Evolutionary conservation across 2,329 filamentous ascomycete genomes (phyloP), one percentile per base, ranked within the genome.

Genomic region (Elsinoe fawcettii): DNA sequence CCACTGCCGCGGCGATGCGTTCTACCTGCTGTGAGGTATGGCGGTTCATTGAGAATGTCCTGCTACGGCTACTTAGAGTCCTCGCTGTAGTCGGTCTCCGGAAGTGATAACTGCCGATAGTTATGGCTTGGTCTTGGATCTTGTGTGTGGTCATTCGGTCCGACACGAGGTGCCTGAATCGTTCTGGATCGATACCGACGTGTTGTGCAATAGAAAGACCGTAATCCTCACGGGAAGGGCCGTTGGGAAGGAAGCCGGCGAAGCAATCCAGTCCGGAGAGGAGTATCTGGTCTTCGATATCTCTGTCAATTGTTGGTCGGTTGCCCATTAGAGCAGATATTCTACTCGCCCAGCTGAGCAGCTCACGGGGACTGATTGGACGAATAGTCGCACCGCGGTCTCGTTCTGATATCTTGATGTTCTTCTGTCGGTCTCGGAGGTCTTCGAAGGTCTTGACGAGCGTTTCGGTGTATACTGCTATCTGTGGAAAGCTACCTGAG

Each of bases 221-320:
- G 30, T 95, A 74, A 3, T 76, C 72, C 47, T 75, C 73, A 51
- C 84, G 82, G 27, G 84, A 74, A 11, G 80, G 76, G 27, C 79
- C 78, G 58, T 86, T 86, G 8, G 87, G 85, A 46, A 93, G 76
- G 67, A 87, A 89, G 56, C 88, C 88, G 41, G 89, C 85, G 70
- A 99, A 97, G 67, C 91, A 95, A 70, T 99, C 93, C 55, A 93
- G 80, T 0, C 90, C 88, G 68, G 99, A 93, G 74, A 96, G 82
- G 66, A 96, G 96, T 71, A 97, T 95, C 65, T 87, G 84, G 66
- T 96, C 87, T 62, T 85, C 77, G 68, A 93, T 87, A 18, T 81
- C 77, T 9, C 84, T 83, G 22, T 80, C 86, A 62, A 80, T 85
- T 20, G 83, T 82, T 1, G 84, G 81, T 9, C 80, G 75, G 7